Evolutionary conservation across 805 yeast genomes (phyloP).

Genomic region (Hanseniaspora jakobsenii): DNA sequence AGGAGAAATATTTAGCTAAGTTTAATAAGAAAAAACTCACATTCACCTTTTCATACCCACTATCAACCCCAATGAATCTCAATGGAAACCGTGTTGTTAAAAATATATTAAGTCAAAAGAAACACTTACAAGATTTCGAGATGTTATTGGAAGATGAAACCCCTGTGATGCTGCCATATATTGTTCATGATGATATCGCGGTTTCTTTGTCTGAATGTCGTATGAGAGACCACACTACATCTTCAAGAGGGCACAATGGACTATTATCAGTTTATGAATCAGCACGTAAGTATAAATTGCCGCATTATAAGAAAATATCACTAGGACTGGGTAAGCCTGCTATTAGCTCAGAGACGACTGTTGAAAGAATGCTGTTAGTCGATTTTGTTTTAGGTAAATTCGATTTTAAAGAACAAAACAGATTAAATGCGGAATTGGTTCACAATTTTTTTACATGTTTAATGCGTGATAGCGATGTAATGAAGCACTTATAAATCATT

Average conservation of each 20-base stretch:
- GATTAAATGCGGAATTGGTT: background rate
- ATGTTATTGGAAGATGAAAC: too few relatives aligned
- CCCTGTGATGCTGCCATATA: too few relatives aligned
- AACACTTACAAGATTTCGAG: too few relatives aligned
- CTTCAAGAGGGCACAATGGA: constrained; percentile 14
- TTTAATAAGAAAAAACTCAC: too few relatives aligned
- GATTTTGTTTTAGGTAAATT: constrained; percentile 8
- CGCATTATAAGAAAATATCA: background rate
- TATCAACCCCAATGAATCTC: too few relatives aligned
- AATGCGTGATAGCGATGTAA: too few relatives aligned
- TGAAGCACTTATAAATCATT: too few relatives aligned
- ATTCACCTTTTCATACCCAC: too few relatives aligned
- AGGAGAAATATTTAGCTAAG: too few relatives aligned
- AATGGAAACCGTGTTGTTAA: too few relatives aligned
- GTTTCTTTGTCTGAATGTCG: background rate
- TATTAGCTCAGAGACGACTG: background rate
- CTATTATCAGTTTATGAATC: background rate
- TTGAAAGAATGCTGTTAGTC: background rate
- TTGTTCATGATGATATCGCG: constrained; percentile 10
- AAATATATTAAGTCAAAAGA: too few relatives aligned
- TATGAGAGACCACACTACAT: background rate
- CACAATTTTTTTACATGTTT: background rate
- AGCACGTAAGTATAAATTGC: background rate
- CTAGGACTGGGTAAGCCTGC: constrained; percentile 3
- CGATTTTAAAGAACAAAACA: background rate